Evolutionary conservation across 495 filamentous ascomycete species (phyloP), one percentile per base, ranked within the genome.

Genomic region (Rusavskia elegans): DNA sequence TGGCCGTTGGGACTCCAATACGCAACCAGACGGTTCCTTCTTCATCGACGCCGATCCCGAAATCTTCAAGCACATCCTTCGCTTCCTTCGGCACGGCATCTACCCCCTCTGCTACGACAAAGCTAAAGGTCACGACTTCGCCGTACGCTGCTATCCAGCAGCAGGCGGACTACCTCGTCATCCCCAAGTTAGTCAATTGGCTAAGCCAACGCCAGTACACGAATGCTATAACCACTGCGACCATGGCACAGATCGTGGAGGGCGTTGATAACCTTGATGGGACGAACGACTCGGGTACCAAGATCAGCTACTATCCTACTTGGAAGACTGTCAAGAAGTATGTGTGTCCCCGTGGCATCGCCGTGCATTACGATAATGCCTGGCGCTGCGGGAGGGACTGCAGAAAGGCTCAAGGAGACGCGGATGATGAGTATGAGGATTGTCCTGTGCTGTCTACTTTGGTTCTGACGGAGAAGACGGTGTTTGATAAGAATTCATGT

Each of bases 11-110:
- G n/a, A 46, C 14, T 44, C 23, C 42, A 35, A 52, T 20, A 14
- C 13, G 17, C 56, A 62, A 17, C 10, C 48, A 0, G 63, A 71
- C 38, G 67, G 66, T 0, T 57, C 63, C 0, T 66, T 67, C 49
- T 72, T 73, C 58, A 41, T 75, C 48, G 71, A 75, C 50, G 56
- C 62, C 0, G 66, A 75, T 52, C 59, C 62, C 9, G 48, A 56
- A 1, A 32, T 67, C 9, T 75, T 75, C 56, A 52, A 59, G 36
- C 59, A 74, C 51, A 56, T 74, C 48, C 58, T 75, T 5, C 57
- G 55, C 1, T 72, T 65, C 55, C 55, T 72, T 2, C 66, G 71
- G 0, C 63, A 59, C 17, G 56, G 59, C 4, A 56, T 55, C 4
- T 61, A 64, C 21, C 72, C 72, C 0, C 0, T 73, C 1, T 69